Base-by-base conservation (phyloP, 306 rosid species). In the Cucumis melo region DNA sequence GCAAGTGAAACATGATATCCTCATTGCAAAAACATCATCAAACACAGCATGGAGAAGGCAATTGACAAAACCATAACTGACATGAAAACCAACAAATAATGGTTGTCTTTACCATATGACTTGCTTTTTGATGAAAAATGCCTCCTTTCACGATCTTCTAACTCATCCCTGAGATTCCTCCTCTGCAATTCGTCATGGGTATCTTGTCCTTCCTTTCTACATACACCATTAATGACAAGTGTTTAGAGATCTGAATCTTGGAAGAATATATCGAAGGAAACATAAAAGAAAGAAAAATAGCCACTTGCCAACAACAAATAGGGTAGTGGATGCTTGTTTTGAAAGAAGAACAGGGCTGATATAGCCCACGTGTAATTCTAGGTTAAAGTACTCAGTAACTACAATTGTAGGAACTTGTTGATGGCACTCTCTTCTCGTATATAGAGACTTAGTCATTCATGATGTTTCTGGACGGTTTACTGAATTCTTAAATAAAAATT, bases 71-170 rank as follows among this genome's bases (percentile, higher is more conserved):
- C 63, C 51, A 75, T 63, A 19, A 2, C 61, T 65, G 55, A 59
- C 9, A 24, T 24, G 42, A 57, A 5, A 71, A 32, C 32, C 29
- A 29, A 50, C 24, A 29, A 50, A 9, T 29, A 50, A 16, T 53
- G 27, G n/a, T 53, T 29, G 48, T 50, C 17, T 17, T 73, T 84
- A 94, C 98, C 97, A 78, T 87, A 89, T 64, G 88, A 87, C 86
- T 86, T 91, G 70, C 88, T 88, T 87, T 91, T 94, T 3, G 98
- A 90, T 74, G 95, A 89, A 87, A 90, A 91, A 83, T 94, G 98
- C 71, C 94, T 91, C 78, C 95, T 79, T 71, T 94, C 98, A 74
- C 95, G 91, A 10, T 94, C 98, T 79, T 91, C 98, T 58, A 94
- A 77, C 83, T 94, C 98, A 11, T 91, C 97, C 9, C 87, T 92